Conservation (phyloP, 2,329 filamentous ascomycete genomes). For the Colletotrichum tofieldiae region DNA sequence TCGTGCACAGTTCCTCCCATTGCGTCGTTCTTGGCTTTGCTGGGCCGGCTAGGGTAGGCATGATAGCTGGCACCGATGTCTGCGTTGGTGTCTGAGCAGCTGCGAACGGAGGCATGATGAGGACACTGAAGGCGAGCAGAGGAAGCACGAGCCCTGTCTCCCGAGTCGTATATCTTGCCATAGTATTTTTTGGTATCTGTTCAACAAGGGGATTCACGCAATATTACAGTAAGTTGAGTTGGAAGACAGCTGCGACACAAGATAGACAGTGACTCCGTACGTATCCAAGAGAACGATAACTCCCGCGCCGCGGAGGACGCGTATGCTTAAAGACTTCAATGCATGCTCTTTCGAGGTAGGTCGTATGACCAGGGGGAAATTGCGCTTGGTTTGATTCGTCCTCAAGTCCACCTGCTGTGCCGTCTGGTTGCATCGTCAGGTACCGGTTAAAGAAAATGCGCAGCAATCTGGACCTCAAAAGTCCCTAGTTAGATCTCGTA, state of each 20-base stretch:
- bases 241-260: neutral
- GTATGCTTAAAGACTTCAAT: neutral
- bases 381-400: constrained; percentile 1
- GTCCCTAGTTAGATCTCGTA: neutral
- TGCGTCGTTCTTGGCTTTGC: constrained; percentile 6
- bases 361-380: neutral
- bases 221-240: no score
- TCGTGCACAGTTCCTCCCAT: constrained; percentile 18
- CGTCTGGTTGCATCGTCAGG: constrained; percentile 8
- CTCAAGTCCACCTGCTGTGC: neutral
- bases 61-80: constrained; percentile 12
- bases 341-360: accelerated
- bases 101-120: neutral
- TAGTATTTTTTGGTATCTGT: neutral
- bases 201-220: no score
- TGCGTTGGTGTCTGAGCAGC: constrained; percentile 3
- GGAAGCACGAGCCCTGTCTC: neutral
- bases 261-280: neutral
- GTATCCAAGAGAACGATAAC: neutral
- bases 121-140: neutral
- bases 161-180: neutral
- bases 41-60: constrained; percentile 29
- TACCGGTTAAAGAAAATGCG: neutral
- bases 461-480: neutral
- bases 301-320: neutral